Evolutionary conservation across 2,329 filamentous ascomycete genomes (phyloP).

Genomic region (Neurospora sp.): DNA sequence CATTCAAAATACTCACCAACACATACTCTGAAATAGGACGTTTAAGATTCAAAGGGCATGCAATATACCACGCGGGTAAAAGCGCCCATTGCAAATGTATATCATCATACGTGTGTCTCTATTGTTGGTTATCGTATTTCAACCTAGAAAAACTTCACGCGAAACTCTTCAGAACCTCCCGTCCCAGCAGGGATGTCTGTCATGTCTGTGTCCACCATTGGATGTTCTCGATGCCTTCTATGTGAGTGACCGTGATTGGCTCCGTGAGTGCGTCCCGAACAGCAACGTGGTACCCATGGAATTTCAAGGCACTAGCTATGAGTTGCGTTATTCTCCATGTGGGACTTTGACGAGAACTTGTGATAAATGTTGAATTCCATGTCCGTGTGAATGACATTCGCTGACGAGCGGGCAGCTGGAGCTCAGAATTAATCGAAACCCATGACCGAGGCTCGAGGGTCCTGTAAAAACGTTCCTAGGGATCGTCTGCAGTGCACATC

Average conservation of each 20-base stretch:
- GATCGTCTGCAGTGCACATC: background rate
- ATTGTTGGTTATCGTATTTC: background rate
- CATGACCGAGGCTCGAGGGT: background rate
- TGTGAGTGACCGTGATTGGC: background rate
- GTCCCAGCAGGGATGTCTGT: background rate
- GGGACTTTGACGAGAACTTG: background rate
- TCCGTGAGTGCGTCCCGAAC: background rate
- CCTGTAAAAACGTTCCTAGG: background rate
- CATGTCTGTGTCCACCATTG: background rate
- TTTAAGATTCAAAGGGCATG: background rate
- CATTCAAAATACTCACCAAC: background rate
- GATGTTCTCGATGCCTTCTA: background rate
- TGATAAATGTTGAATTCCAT: background rate
- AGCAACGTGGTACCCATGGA: background rate
- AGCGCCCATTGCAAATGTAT: background rate
- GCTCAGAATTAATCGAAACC: background rate
- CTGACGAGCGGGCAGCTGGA: background rate
- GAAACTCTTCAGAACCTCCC: background rate
- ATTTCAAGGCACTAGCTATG: background rate
- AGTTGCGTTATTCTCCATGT: background rate
- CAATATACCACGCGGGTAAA: background rate
- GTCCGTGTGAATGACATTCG: background rate
- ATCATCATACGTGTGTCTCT: background rate
- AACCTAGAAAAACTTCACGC: background rate
- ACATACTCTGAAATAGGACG: background rate